Evolutionary conservation across 1,284 basidiomycete species (phyloP), one percentile per base, ranked within the genome.

Genomic region (Inonotus obliquus): DNA sequence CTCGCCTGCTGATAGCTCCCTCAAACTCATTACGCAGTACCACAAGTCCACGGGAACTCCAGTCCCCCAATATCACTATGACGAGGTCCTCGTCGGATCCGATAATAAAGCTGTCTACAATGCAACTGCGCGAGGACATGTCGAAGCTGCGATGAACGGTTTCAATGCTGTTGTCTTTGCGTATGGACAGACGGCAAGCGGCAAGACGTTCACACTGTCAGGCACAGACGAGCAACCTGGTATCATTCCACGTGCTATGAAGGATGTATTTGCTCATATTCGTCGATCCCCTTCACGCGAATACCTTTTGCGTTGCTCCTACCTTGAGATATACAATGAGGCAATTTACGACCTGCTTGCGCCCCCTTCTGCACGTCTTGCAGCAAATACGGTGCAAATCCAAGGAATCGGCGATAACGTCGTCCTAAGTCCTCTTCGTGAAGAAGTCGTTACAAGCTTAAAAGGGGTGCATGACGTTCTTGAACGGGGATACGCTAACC

Each of bases 321-420:
- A 98, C 72, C 84, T 98, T 49, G 96, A 98, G 69, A 94, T 98
- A 58, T 98, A 98, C 78, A 99, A 99, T 74, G 96, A 99, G 74
- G 82, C 85, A 0, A 91, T 99, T 63, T 84, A 93, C 65, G 95
- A 96, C 69, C 77, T 95, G 2, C 83, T 96, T 29, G 88, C 92
- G 1, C 90, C 92, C 0, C 82, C 86, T 4, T 84, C 83, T 3
- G 47, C 55, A 5, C 53, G 51, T 17, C 82, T 81, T 1, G 79
- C 81, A n/a, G 70, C 72, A 1, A 83, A 83, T 61, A 83, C 84
- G 2, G 88, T 91, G 0, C 86, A 89, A 66, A 82, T 92, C 9
- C 83, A 90, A 63, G 87, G 86, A 14, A 75, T 73, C 6, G 84
- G 84, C 1, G 69, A 73, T 14, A 83, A 86, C 64, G 73, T 87